These are phyloP conservation scores for Pichiaceae sp. DNA, from an alignment of 1,139 yeast species.

Conservation along the genomic window DNA sequence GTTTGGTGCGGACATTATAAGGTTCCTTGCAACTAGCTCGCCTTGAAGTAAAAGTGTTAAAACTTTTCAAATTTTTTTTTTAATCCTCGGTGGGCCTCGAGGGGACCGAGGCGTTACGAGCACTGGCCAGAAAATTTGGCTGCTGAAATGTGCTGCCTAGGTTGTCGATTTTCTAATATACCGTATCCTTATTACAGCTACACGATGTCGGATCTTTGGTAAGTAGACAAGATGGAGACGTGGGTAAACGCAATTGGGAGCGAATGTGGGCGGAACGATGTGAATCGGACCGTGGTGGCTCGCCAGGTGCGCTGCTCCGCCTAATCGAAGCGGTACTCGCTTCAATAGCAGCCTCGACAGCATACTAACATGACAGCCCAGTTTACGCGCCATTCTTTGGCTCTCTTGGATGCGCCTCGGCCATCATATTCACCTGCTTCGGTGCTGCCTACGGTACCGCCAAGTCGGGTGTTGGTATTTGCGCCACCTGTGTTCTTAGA, in stretches of 20 bases:
- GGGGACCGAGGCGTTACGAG: not conserved
- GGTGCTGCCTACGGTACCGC: constrained; percentile 99
- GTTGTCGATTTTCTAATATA: not conserved
- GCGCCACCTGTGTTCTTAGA: constrained; percentile 96
- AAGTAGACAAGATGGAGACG: constrained; percentile 9
- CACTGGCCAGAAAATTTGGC: not conserved
- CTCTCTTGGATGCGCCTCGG: constrained; percentile 98
- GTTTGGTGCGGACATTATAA: constrained; percentile 65
- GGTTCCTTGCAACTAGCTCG: constrained; percentile 62
- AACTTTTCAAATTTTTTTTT: not conserved
- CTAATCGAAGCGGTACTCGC: no score
- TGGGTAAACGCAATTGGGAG: not conserved
- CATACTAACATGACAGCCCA: constrained; percentile 32
- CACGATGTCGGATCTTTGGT: constrained; percentile 25
- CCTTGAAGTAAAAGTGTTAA: constrained; percentile 16
- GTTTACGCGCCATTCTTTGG: constrained; percentile 94
- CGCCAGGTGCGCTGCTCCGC: no score
- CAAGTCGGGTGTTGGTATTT: constrained; percentile 98
- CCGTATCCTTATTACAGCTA: not conserved
- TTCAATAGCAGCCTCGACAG: no score
- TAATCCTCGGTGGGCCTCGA: not conserved
- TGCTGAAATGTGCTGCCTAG: not conserved
- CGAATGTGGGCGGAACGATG: not conserved
- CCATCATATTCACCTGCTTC: constrained; percentile 95
- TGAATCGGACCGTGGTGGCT: not conserved